phyloP scores from a whole-genome alignment of 768 basidiomycete species.

The Rossbeevera mucosa region DNA sequence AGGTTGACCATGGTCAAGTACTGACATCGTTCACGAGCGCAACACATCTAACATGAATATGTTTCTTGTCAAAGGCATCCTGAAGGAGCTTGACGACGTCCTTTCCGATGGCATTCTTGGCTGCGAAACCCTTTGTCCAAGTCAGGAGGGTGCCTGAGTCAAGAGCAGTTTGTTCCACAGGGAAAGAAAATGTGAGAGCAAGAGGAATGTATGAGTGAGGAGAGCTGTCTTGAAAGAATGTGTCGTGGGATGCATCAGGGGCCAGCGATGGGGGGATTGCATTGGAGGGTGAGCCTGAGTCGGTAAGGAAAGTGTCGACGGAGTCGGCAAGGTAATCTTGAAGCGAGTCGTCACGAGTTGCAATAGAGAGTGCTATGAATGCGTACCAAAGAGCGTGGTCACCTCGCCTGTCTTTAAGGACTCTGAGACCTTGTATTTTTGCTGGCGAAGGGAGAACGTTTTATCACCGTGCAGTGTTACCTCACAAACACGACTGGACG shows the following conservation, averaged over 20 bases:
- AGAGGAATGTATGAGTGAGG: constrained; percentile 55
- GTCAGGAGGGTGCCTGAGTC: constrained; percentile 86
- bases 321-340: constrained; percentile 96
- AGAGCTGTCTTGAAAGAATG: constrained; percentile 13
- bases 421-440: constrained; percentile 96
- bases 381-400: constrained; percentile 73
- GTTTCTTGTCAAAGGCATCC: constrained; percentile 87
- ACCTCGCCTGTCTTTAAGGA: constrained; percentile 91
- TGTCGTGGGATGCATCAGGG: constrained; percentile 11
- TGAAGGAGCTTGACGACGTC: constrained; percentile 89
- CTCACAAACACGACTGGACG: constrained; percentile 84
- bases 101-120: constrained; percentile 82
- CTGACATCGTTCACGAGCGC: constrained; percentile 93
- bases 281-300: constrained; percentile 28
- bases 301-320: constrained; percentile 90
- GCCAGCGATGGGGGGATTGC: constrained; percentile 26
- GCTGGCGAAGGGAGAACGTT: constrained; percentile 85
- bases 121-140: constrained; percentile 96
- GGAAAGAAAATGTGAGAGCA: constrained; percentile 96
- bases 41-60: constrained; percentile 86
- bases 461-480: constrained; percentile 87
- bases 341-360: constrained; percentile 10
- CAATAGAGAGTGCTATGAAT: not conserved
- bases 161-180: constrained; percentile 94
- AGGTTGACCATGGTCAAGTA: constrained; percentile 34